Percentiles rank a stretch among this genome's conserved stretches.
Conservation (phyloP, 1,284 basidiomycete genomes). For the Mycena citricolor region DNA sequence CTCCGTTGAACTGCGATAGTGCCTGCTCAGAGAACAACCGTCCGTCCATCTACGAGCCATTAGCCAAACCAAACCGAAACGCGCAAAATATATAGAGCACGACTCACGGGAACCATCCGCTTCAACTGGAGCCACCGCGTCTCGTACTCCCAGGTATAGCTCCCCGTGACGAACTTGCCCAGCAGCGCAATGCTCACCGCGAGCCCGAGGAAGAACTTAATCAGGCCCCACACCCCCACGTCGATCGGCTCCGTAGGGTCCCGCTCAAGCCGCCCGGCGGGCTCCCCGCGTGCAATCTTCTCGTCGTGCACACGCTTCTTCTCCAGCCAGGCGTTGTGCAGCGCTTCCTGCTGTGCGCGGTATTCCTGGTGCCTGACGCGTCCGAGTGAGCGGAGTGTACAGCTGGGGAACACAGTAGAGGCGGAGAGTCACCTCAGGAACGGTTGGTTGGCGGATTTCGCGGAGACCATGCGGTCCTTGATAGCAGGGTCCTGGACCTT, state of each 20-base stretch:
- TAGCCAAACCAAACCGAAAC: too few species aligned
- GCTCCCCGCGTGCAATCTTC: slow-evolving; percentile 71
- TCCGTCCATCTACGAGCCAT: slow-evolving; percentile 55
- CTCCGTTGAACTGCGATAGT: slow-evolving; percentile 78
- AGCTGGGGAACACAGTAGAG: slow-evolving; percentile 7
- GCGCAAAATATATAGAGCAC: not conserved
- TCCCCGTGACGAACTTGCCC: slow-evolving; percentile 80
- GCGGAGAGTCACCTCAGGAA: slow-evolving; percentile 71
- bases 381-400: slow-evolving; percentile 18
- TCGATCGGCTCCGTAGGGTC: slow-evolving; percentile 71
- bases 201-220: slow-evolving; percentile 66
- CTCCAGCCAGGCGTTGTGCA: slow-evolving; percentile 66
- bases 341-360: slow-evolving; percentile 56
- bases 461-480: slow-evolving; percentile 65
- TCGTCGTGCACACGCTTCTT: slow-evolving; percentile 70
- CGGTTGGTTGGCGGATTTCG: slow-evolving; percentile 77
- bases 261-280: slow-evolving; percentile 66
- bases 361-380: slow-evolving; percentile 65
- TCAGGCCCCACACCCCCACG: slow-evolving; percentile 59
- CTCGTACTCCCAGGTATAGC: slow-evolving; percentile 77
- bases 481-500: slow-evolving; percentile 56
- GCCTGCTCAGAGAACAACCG: slow-evolving; percentile 72
- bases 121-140: slow-evolving; percentile 56
- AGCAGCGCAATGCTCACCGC: slow-evolving; percentile 55
- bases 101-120: slow-evolving; percentile 61